These are phyloP conservation scores for Exophiala dermatitidis DNA, from an alignment of 2,329 filamentous ascomycete species.

Conservation along the genomic window DNA sequence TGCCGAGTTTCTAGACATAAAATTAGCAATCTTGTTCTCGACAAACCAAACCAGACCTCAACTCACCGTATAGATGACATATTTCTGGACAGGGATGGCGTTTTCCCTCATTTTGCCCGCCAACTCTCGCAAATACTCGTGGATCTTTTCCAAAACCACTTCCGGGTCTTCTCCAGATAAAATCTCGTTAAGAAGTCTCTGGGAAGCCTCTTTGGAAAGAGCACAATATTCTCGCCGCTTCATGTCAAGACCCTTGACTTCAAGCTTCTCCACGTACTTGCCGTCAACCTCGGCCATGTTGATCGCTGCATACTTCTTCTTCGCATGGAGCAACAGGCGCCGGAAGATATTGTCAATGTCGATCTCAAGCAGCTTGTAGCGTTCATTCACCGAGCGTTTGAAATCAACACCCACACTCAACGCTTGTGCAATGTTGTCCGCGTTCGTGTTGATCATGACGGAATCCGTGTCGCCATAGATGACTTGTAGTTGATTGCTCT, in stretches of 20 bases:
- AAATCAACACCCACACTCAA: slow-evolving; percentile 89
- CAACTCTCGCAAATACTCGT: slow-evolving; percentile 86
- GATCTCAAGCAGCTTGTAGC: slow-evolving; percentile 87
- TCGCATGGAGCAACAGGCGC: slow-evolving; percentile 85
- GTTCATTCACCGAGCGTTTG: slow-evolving; percentile 89
- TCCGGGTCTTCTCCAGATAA: slow-evolving; percentile 90
- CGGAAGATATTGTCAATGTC: slow-evolving; percentile 98
- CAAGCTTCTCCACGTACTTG: slow-evolving; percentile 87
- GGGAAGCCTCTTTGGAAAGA: slow-evolving; percentile 89
- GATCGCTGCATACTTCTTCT: slow-evolving; percentile 98
- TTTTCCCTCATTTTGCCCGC: slow-evolving; percentile 77
- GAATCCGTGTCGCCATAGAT: slow-evolving; percentile 99
- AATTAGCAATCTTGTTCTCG: slow-evolving; percentile 6
- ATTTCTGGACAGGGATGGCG: slow-evolving; percentile 69
- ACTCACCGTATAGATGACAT: slow-evolving; percentile 80
- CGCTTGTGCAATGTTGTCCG: slow-evolving; percentile 84
- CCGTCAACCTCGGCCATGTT: slow-evolving; percentile 85
- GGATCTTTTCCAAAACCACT: slow-evolving; percentile 76
- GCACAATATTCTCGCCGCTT: slow-evolving; percentile 93
- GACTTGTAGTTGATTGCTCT: slow-evolving; percentile 82
- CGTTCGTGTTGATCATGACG: slow-evolving; percentile 99
- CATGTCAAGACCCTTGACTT: slow-evolving; percentile 98
- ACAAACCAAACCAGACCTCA: too few species aligned
- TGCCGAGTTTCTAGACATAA: slow-evolving; percentile 66
- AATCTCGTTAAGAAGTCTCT: slow-evolving; percentile 83